Evolutionary conservation across 257 asterid genomes (phyloP), one percentile per base, ranked within the genome.

Genomic region (Galeopsis tetrahit): DNA sequence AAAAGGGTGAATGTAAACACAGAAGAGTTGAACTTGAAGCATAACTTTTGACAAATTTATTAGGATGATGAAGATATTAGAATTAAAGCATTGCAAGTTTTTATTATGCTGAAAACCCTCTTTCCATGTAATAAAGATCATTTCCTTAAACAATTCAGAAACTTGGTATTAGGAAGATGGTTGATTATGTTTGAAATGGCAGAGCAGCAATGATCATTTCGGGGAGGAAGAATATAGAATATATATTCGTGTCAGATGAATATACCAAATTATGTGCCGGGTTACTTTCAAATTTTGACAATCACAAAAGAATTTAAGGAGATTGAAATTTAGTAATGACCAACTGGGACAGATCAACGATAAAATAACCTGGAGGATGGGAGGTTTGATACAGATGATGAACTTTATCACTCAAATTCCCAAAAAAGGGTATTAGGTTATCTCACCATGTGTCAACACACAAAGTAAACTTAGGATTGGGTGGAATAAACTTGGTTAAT

Each of bases 21-120:
- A 17, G 33, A 15, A 52, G 56, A n/a, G 56, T n/a, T 49, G 56
- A 55, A 55, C 36, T n/a, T 49, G 56, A 55, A 55, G n/a, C 62
- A 55, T 17, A 55, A 55, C 10, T 21, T 21, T 7, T 14, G 36
- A 21, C 10, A 33, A 2, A 55, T 55, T 55, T 6, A 55, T 55
- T 10, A 55, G 14, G 59, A 53, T 4, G 1, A 10, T 17, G 28
- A 15, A 52, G 4, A 52, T 4, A 48, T 14, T 14, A 14, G 32
- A 52, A 7, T 52, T n/a, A 10, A 55, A 28, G 11, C 13, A 21
- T 55, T 17, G 35, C 34, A 55, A 55, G 61, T 7, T 6, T 8
- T 21, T 13, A 55, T 49, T 13, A 2, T 5, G 2, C 33, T 6
- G 5, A 21, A 21, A 55, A 2, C 7, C 5, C 9, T 55, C 36